Base-by-base conservation (phyloP, 2,329 filamentous ascomycete genomes). In the Botryosphaeria dothidea region DNA sequence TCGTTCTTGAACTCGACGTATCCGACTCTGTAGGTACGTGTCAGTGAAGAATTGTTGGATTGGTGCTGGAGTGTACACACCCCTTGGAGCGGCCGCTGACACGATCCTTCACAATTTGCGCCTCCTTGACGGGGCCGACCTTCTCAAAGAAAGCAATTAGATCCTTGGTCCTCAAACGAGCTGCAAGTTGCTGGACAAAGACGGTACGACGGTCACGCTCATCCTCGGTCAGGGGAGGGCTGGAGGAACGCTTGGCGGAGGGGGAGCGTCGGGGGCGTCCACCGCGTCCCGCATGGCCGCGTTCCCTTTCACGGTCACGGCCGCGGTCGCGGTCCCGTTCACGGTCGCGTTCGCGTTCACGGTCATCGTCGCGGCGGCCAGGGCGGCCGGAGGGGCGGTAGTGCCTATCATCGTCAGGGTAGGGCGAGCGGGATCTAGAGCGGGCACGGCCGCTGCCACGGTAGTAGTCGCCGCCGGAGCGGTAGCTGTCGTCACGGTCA, bases 1-100 rank as follows among this genome's bases (percentile, higher is more conserved):
- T 98, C 94, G 75, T 92, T 88, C 78, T 93, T 96, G 81, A 99
- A 99, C 84, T 99, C 95, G 83, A 99, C 96, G 76, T 99, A 99
- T 78, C 96, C 95, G 79, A 99, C 95, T 80, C 95, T 98, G 8
- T 54, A 54, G 57, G 29, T 25, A 48, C 9, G 17, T 49, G 71
- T 85, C 77, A 85, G 83, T 71, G 68, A 41, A 19, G 27, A 38
- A 31, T 17, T 34, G 19, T 43, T 31, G 23, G 38, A 4, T 21
- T 11, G 19, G 27, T 17, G 25, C 7, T 66, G 34, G 57, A 62
- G 67, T 51, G 41, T 11, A 78, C 90, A 75, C 84, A 97, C 94
- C 95, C 95, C 85, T 99, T 99, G 68, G 93, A 97, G 80, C 95
- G 92, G 72, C 93, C 92, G 81, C 93, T 97, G 68, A 99, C 93